Conservation (phyloP, 164 flowering plant species). For the Malania oleifera region DNA sequence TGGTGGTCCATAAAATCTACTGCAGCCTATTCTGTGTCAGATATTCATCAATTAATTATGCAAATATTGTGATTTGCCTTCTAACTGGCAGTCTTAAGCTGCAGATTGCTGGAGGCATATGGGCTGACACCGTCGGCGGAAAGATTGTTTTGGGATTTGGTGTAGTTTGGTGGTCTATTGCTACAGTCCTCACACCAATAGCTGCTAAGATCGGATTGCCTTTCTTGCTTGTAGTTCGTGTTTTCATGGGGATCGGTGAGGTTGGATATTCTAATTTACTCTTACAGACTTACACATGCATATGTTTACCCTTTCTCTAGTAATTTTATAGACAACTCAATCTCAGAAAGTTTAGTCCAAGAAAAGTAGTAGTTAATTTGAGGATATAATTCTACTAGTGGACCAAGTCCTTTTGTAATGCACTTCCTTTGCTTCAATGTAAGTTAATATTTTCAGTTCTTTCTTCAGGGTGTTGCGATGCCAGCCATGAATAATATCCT, state of each 20-base stretch:
- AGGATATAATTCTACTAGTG: no score
- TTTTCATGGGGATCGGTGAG: slow-evolving; percentile 98
- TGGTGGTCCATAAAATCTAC: no score
- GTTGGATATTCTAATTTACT: slow-evolving; percentile 33
- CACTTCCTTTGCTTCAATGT: background rate
- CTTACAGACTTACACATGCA: no score
- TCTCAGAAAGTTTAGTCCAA: no score
- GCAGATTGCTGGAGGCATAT: slow-evolving; percentile 96
- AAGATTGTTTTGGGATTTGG: slow-evolving; percentile 84
- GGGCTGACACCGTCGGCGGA: slow-evolving; percentile 98
- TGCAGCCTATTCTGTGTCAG: no score
- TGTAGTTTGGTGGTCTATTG: slow-evolving; percentile 98
- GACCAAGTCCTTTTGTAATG: no score
- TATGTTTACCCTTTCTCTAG: background rate
- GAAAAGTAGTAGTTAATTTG: no score
- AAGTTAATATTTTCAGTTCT: background rate
- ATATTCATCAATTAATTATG: background rate
- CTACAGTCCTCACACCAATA: slow-evolving; percentile 81
- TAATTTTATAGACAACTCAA: no score
- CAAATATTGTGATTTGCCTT: background rate
- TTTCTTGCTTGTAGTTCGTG: slow-evolving; percentile 80
- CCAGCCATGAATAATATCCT: slow-evolving; percentile 97
- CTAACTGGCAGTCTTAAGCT: slow-evolving; percentile 1
- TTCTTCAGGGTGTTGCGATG: slow-evolving; percentile 98
- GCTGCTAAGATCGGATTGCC: slow-evolving; percentile 94